Evolutionary conservation across 2,329 filamentous ascomycete genomes (phyloP), one percentile per base, ranked within the genome.

Genomic region (Trichoderma gracile): DNA sequence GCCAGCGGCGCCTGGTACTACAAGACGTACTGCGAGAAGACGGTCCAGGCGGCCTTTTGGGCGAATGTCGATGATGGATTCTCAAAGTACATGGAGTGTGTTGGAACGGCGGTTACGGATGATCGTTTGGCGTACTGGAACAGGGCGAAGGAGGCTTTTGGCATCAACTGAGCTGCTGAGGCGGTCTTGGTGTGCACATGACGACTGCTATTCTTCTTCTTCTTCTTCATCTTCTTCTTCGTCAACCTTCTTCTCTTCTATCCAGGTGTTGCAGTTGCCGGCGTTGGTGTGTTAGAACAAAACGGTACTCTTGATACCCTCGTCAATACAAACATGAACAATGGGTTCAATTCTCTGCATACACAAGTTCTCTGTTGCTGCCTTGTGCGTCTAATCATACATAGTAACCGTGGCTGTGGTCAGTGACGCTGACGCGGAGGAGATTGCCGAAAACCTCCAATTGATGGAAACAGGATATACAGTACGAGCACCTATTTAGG

Each of bases 1-100:
- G 82, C 75, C 65, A 79, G 77, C 47, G 83, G 78, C 7, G 70
- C 82, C 2, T 86, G 84, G 84, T 86, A 80, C 73, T 69, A 83
- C 25, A 71, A 71, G 0, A 81, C 73, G 1, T 71, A 84, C 72
- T 85, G 82, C 71, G 47, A 67, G 3, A 9, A 66, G 1, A 67
- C 67, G 3, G 76, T 81, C 47, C 69, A 73, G 14, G 25, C 69
- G 0, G 70, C 67, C 27, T 75, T 85, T 45, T 66, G 70, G n/a
- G 45, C 61, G 1, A 75, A 78, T 63, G 68, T 72, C 12, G 79
- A 84, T 23, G 72, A 66, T 0, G 82, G 78, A 1, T 85, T 79
- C 65, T 38, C 62, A 3, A 70, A 72, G 0, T 85, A 85, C 71
- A 82, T 84, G 77, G 58, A 46, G 2, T 86, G 84, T 63, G 77